Percentiles rank a stretch among this genome's conserved stretches.
Evolutionary conservation across 2,329 filamentous ascomycete genomes (phyloP).

Genomic region (Xylaria multiplex): DNA sequence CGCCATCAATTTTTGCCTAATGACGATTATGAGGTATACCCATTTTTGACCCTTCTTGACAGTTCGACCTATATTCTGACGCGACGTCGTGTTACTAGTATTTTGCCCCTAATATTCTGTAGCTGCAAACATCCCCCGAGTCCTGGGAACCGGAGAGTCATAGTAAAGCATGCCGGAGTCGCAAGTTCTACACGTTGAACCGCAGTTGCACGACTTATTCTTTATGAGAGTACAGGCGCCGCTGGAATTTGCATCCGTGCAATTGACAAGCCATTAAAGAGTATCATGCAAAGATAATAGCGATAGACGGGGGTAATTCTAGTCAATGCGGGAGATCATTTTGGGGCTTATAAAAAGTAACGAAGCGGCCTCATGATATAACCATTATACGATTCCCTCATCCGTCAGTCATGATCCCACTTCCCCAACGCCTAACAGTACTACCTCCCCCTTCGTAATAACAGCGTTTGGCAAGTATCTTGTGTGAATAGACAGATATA

Average conservation of each 20-base stretch:
- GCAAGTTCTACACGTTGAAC: neutral
- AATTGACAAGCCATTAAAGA: neutral
- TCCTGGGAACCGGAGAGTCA: neutral
- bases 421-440: slow-evolving; percentile 37
- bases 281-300: neutral
- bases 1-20: neutral
- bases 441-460: slow-evolving; percentile 22
- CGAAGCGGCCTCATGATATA: slow-evolving; percentile 29
- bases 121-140: neutral
- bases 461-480: slow-evolving; percentile 6
- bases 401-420: slow-evolving; percentile 26
- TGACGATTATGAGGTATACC: neutral
- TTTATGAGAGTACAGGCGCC: neutral
- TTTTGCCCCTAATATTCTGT: neutral
- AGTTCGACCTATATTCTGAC: neutral
- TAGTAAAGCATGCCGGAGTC: neutral
- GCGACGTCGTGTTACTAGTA: neutral
- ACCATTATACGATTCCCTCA: slow-evolving; percentile 27
- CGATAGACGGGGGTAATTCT: neutral
- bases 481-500: slow-evolving; percentile 8
- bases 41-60: neutral
- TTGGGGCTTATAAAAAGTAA: slow-evolving; percentile 18
- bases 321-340: slow-evolving; percentile 8
- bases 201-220: neutral
- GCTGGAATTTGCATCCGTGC: neutral